Base-by-base conservation (phyloP, 2,329 filamentous ascomycete genomes). In the Tolypocladium sp. region DNA sequence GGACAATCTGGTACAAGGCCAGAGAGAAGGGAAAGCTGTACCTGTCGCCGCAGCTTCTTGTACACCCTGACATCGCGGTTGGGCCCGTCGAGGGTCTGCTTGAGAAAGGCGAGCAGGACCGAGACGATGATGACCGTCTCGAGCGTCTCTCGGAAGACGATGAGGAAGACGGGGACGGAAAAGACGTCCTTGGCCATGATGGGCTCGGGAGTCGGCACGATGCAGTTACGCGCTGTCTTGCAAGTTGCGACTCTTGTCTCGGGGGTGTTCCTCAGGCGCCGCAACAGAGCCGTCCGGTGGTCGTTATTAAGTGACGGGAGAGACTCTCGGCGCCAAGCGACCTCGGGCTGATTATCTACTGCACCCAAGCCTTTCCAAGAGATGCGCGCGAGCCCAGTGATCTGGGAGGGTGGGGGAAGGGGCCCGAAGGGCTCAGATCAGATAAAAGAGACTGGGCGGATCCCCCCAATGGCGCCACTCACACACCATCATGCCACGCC, bases 41-140 rank as follows among this genome's bases (percentile, higher is more conserved):
- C 81, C 77, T 91, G 88, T 62, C 78, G 81, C 40, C 84, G 78
- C 12, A 92, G 79, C 61, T 79, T 80, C 73, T 89, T 92, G 76
- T 90, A 88, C 1, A 87, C 75, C 2, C 66, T 69, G 6, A 74
- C 74, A 75, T 92, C 86, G 60, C 80, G 74, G 58, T 85, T 79
- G 12, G 86, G 83, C 0, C 84, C 84, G 61, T 78, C 79, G 42
- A 95, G 81, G 3, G 88, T 90, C 71, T 94, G 89, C 73, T 93
- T 94, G 60, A 95, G 77, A 71, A 94, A 95, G 27, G 91, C 85
- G 46, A 96, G 82, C 40, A 96, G 79, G n/a, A 96, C 88, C 0
- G 91, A 93, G 63, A 95, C 85, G 66, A 96, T 90, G 69, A 96
- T 91, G 68, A 83, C 87, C 1, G 88, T 89, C 77, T 96, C 91